Conservation (phyloP, 148 eudicot genomes). For the Amaranthus hypochondriacus region DNA sequence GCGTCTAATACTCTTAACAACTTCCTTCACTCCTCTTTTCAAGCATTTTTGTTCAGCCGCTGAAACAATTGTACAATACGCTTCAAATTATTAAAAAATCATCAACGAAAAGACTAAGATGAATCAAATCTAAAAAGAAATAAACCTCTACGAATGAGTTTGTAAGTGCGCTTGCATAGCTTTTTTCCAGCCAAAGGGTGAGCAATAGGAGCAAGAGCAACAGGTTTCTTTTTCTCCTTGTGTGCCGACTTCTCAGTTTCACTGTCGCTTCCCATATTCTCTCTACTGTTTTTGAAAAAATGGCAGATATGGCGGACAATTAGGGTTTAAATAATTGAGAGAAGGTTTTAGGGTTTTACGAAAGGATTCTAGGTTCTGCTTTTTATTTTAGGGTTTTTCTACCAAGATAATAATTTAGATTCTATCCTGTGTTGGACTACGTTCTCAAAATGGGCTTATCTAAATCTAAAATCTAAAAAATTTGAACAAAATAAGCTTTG, state of each 20-base stretch:
- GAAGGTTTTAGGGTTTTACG: constrained; percentile 9
- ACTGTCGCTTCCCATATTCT: constrained; percentile 62
- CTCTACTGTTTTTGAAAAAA: not conserved
- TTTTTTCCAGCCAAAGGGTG: constrained; percentile 95
- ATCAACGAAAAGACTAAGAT: not conserved
- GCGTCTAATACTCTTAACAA: constrained; percentile 82
- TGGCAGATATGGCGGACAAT: not conserved
- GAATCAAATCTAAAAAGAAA: not conserved
- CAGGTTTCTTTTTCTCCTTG: constrained; percentile 63
- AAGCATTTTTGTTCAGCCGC: constrained; percentile 93
- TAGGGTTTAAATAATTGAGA: not conserved
- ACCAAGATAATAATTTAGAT: too few species aligned
- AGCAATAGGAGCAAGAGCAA: constrained; percentile 74
- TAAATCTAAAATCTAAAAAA: too few species aligned
- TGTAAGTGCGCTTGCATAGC: constrained; percentile 75
- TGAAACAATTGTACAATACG: constrained; percentile 20
- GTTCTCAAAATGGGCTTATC: too few species aligned
- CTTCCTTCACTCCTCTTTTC: constrained; percentile 98
- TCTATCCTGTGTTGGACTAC: too few species aligned
- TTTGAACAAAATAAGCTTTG: too few species aligned
- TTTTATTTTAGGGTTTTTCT: not conserved
- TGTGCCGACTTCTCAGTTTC: constrained; percentile 58
- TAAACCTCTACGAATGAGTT: constrained; percentile 78
- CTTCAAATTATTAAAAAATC: not conserved
- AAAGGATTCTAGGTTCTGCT: not conserved